A percentile compares a stretch with the other conserved stretches of the same genome.
Conservation (phyloP, 2,329 filamentous ascomycete genomes). For the Penicillium sp. region DNA sequence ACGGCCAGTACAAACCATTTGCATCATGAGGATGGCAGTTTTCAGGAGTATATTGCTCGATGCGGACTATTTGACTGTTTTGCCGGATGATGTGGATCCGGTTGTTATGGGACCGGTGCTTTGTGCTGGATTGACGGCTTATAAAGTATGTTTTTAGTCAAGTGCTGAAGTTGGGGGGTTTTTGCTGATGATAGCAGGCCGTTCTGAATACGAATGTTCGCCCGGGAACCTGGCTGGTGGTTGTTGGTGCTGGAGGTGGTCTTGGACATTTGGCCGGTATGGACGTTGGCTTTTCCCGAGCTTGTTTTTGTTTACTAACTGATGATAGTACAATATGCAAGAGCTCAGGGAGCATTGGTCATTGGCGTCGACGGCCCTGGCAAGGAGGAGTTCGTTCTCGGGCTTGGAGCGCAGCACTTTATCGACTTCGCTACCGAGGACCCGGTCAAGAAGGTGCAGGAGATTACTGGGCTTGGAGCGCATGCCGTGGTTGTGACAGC, state of each 20-base stretch:
- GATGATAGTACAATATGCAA: slow-evolving; percentile 42
- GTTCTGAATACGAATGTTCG: slow-evolving; percentile 41
- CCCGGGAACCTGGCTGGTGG: slow-evolving; percentile 40
- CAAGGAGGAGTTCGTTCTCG: slow-evolving; percentile 38
- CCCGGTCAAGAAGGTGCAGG: slow-evolving; percentile 31
- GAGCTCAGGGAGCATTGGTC: slow-evolving; percentile 40
- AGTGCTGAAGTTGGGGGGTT: background rate
- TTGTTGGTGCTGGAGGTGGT: slow-evolving; percentile 46
- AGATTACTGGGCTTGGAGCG: slow-evolving; percentile 39
- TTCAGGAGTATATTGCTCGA: slow-evolving; percentile 46
- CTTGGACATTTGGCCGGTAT: slow-evolving; percentile 44
- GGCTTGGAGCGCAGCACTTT: slow-evolving; percentile 39
- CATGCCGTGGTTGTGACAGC: slow-evolving; percentile 43
- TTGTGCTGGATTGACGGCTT: slow-evolving; percentile 44
- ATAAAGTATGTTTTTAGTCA: slow-evolving; percentile 31
- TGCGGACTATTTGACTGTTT: slow-evolving; percentile 41
- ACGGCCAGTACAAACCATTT: slow-evolving; percentile 42
- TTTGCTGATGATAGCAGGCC: slow-evolving; percentile 27
- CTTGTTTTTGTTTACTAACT: background rate
- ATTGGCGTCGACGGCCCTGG: slow-evolving; percentile 41
- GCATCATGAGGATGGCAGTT: slow-evolving; percentile 45
- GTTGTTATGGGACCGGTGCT: slow-evolving; percentile 40
- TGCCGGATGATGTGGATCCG: slow-evolving; percentile 43
- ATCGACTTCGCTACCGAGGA: slow-evolving; percentile 40
- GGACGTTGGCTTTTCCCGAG: background rate